phyloP scores from a whole-genome alignment of 2,329 filamentous ascomycete species.

The Cryphonectria radicalis region DNA sequence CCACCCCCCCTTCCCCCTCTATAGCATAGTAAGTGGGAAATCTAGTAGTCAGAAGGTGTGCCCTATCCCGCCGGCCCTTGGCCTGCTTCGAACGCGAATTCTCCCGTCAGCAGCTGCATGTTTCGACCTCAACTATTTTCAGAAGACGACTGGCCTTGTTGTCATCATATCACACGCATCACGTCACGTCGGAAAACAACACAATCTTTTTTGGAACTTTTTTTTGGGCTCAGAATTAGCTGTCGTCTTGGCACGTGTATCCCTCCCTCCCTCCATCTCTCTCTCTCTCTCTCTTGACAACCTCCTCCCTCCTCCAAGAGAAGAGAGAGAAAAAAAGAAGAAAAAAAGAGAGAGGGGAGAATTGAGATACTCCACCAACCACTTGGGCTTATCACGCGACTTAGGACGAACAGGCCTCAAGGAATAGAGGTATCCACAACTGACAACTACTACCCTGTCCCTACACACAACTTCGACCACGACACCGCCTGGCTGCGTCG shows the following conservation, averaged over 20 bases:
- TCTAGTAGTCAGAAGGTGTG: too few species aligned
- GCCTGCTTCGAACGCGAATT: not conserved
- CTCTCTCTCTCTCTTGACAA: not conserved
- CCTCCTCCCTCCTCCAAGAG: too few species aligned
- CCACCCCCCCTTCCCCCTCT: too few species aligned
- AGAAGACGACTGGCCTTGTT: not conserved
- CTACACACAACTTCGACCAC: slow-evolving; percentile 9
- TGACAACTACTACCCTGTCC: slow-evolving; percentile 7
- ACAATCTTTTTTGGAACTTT: not conserved
- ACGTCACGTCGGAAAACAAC: not conserved
- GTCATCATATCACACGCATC: slow-evolving; percentile 3
- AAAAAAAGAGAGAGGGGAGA: not conserved
- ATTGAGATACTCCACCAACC: slow-evolving; percentile 10
- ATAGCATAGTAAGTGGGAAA: not conserved
- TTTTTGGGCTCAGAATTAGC: not conserved
- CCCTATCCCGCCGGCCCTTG: too few species aligned
- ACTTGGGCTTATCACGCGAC: slow-evolving; percentile 2
- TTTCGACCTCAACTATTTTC: slow-evolving; percentile 8
- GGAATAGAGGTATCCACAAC: slow-evolving; percentile 6
- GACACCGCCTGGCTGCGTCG: slow-evolving; percentile 12
- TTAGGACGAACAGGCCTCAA: not conserved
- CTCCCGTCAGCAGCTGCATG: slow-evolving; percentile 13
- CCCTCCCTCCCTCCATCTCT: not conserved
- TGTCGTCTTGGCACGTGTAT: not conserved
- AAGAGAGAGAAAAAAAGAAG: not conserved